These are phyloP conservation scores for Cordyceps cateniannulata DNA, from an alignment of 2,329 filamentous ascomycete species.

Conservation along the genomic window DNA sequence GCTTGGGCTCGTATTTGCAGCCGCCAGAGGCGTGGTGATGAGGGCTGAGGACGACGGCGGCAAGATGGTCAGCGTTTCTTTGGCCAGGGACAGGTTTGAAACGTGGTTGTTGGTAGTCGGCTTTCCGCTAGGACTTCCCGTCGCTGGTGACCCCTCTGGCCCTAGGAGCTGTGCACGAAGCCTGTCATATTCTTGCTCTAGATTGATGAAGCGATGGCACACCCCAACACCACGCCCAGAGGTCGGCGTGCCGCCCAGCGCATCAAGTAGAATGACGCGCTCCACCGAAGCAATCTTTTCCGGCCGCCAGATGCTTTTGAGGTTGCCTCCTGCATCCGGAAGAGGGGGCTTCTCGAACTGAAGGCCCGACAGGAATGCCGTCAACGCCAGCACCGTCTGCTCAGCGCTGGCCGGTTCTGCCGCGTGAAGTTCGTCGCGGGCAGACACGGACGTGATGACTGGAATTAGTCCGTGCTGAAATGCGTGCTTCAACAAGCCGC, in stretches of 20 bases:
- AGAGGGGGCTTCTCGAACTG: conserved; percentile 30
- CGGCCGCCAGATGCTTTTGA: conserved; percentile 1
- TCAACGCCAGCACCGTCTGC: conserved; percentile 70
- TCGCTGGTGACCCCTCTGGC: conserved; percentile 22
- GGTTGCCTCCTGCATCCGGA: not conserved
- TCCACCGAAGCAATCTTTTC: conserved; percentile 61
- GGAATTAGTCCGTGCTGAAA: conserved; percentile 28
- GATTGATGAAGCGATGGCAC: conserved; percentile 66
- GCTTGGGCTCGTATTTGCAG: conserved; percentile 45
- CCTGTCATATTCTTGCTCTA: conserved; percentile 78
- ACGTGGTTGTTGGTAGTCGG: conserved; percentile 42
- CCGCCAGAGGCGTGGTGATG: conserved; percentile 80
- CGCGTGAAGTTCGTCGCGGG: conserved; percentile 33
- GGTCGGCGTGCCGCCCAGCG: conserved; percentile 76
- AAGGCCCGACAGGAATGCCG: conserved; percentile 67
- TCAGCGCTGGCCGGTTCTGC: conserved; percentile 36
- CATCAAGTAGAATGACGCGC: conserved; percentile 82
- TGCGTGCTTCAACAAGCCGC: conserved; percentile 25
- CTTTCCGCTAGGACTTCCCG: conserved; percentile 25
- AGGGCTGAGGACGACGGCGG: conserved; percentile 81
- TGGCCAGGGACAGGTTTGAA: conserved; percentile 67
- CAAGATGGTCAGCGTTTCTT: conserved; percentile 64
- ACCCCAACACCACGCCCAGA: conserved; percentile 29
- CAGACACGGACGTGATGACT: conserved; percentile 36
- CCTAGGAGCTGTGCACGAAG: conserved; percentile 56